A percentile compares a stretch with the other conserved stretches of the same genome.
Conservation (phyloP, 1,284 basidiomycete genomes). For the Gymnopus androsaceus region DNA sequence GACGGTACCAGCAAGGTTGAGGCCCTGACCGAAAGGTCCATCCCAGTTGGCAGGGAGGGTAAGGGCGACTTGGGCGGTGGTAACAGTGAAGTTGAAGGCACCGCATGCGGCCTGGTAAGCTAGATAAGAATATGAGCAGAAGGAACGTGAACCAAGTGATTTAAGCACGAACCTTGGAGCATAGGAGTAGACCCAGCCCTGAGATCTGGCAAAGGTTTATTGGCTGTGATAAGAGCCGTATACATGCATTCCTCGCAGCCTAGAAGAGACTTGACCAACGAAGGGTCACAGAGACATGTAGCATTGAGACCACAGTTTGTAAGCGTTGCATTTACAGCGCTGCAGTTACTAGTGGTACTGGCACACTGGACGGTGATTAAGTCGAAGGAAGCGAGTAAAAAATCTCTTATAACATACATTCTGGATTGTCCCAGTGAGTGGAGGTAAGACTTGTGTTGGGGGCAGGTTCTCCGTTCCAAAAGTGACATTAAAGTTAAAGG, state of each 20-base stretch:
- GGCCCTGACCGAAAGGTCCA: conserved; percentile 51
- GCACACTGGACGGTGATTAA: conserved; percentile 42
- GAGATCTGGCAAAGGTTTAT: conserved; percentile 48
- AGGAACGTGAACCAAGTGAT: background rate
- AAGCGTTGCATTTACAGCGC: conserved; percentile 37
- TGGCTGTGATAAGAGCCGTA: conserved; percentile 48
- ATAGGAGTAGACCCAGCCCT: conserved; percentile 57
- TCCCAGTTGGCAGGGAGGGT: conserved; percentile 55
- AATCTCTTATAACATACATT: background rate
- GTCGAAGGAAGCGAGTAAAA: background rate
- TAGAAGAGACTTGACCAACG: conserved; percentile 42
- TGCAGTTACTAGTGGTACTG: conserved; percentile 34
- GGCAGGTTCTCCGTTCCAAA: conserved; percentile 44
- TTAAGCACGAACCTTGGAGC: conserved; percentile 45
- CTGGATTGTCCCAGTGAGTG: conserved; percentile 21
- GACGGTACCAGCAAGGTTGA: conserved; percentile 43
- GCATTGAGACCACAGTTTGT: conserved; percentile 41
- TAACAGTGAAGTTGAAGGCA: conserved; percentile 37
- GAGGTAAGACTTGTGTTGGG: conserved; percentile 46
- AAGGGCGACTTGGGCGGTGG: conserved; percentile 41
- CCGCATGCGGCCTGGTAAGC: conserved; percentile 53
- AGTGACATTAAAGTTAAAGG: conserved; percentile 51
- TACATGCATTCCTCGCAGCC: conserved; percentile 69
- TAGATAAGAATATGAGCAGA: conserved; percentile 24
- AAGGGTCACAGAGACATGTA: conserved; percentile 52